These are phyloP conservation scores for Mediolabrus comicus DNA, from an alignment of 108 stramenopile genomes.

Conservation along the genomic window DNA sequence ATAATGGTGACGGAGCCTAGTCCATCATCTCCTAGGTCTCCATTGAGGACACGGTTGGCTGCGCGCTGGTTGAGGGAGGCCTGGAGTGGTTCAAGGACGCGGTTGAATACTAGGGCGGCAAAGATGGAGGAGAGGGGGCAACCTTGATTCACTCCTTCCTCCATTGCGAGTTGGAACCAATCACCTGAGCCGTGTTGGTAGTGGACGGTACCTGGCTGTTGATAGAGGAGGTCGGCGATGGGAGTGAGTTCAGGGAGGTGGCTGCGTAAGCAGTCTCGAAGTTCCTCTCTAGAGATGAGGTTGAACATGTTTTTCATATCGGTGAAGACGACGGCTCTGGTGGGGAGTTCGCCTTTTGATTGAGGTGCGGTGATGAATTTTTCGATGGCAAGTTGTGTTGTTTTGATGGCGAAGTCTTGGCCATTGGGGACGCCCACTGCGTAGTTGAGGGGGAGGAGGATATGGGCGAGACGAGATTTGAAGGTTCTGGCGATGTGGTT, in stretches of 20 bases:
- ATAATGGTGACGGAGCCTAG: constrained; percentile 9
- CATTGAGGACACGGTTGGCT: neutral
- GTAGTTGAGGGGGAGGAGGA: constrained; percentile 19
- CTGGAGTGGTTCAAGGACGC: neutral
- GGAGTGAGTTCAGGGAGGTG: constrained; percentile 15
- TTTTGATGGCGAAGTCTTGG: constrained; percentile 17
- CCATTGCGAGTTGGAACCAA: neutral
- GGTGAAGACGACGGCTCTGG: constrained; percentile 9
- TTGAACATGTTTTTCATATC: constrained; percentile 40
- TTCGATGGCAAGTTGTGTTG: constrained; percentile 4
- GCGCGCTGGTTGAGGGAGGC: neutral
- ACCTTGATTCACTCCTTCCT: constrained; percentile 28
- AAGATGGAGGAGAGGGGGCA: constrained; percentile 24
- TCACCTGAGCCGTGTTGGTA: constrained; percentile 4
- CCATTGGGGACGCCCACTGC: constrained; percentile 14
- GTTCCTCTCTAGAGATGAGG: constrained; percentile 6
- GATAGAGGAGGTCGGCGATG: constrained; percentile 2
- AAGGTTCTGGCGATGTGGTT: constrained; percentile 1
- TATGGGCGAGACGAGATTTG: neutral
- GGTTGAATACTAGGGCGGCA: constrained; percentile 15
- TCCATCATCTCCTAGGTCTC: constrained; percentile 9
- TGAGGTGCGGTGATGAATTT: constrained; percentile 12
- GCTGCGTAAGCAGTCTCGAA: neutral
- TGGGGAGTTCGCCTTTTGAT: neutral
- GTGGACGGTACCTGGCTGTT: neutral